A percentile compares a stretch with the other conserved stretches of the same genome.
Evolutionary conservation across 1,284 basidiomycete species (phyloP).

Genomic region (Gomphus sp.): DNA sequence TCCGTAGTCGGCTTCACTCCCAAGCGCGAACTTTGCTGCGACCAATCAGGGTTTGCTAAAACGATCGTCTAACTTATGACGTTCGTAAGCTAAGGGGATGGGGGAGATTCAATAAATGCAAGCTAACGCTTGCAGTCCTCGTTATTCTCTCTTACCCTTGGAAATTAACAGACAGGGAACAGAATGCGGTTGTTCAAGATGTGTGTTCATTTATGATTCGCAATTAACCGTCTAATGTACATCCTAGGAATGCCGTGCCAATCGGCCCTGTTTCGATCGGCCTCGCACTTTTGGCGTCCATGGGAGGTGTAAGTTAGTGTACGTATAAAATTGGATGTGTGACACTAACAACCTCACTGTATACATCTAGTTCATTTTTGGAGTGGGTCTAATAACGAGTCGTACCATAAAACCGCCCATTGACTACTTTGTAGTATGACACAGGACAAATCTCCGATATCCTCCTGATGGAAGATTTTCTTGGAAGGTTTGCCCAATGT

Average conservation of each 20-base stretch:
- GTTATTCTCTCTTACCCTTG: too few relatives aligned
- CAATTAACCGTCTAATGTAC: background rate
- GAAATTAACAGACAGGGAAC: too few relatives aligned
- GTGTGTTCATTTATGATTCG: too few relatives aligned
- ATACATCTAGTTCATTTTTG: conserved; percentile 5
- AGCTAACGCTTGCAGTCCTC: too few relatives aligned
- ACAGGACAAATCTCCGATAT: conserved; percentile 77
- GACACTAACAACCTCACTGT: background rate
- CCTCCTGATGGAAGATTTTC: conserved; percentile 67
- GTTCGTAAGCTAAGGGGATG: too few relatives aligned
- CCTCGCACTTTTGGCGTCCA: conserved; percentile 61
- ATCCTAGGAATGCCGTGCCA: conserved; percentile 27
- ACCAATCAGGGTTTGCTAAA: too few relatives aligned
- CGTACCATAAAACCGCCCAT: background rate
- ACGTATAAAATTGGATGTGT: background rate
- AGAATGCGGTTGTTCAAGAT: too few relatives aligned
- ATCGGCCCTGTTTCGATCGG: conserved; percentile 55
- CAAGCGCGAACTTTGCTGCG: too few relatives aligned
- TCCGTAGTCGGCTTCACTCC: too few relatives aligned
- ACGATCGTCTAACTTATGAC: too few relatives aligned
- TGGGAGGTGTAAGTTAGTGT: conserved; percentile 45
- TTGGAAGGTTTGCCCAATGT: conserved; percentile 51
- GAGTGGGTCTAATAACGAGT: background rate
- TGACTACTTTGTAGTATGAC: conserved; percentile 35
- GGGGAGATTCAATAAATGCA: too few relatives aligned